Base-by-base conservation (phyloP, 148 eudicot species). In the Silene latifolia region DNA sequence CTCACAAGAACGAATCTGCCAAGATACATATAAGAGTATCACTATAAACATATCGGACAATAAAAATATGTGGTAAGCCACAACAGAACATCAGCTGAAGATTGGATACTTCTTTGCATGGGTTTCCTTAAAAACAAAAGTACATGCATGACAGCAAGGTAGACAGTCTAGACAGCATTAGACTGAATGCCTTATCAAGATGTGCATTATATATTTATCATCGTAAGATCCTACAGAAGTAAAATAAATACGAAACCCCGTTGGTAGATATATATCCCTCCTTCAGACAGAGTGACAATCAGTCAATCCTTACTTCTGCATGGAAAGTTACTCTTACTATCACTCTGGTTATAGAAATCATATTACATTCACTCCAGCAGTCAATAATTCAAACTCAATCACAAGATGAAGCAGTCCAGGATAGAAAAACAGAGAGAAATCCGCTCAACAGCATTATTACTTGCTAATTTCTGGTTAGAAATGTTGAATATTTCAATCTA, bases 1-100 rank as follows among this genome's bases (percentile, higher is more conserved):
- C 82, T 85, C 57, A 89, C 92, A 17, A 76, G 35, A 25, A 88
- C 63, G 63, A 82, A 91, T 78, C 91, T 91, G 89, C 74, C 73
- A 83, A 54, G 21, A 48, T 74, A 73, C 27, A 68, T 4, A 48
- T 20, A 39, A 64, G 57, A 65, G 58, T 63, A 69, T 75, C n/a
- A 67, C 65, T 32, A 23, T 4, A 75, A 76, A 20, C 44, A 18
- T 54, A 69, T 4, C 0, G 7, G 24, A 29, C 8, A 12, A 8
- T 29, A 19, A 69, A 46, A 71, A 56, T 71, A 24, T 18, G 15
- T 39, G n/a, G 13, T 2, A 27, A 5, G 51, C 59, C 39, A 71
- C 61, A 63, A 35, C 25, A 71, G 71, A 76, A 19, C 53, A 63
- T 29, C 20, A 46, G 72, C 51, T 35, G 3, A 69, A 74, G 17